phyloP scores from a whole-genome alignment of 2,329 filamentous ascomycete species.

The Byssochlamys sp. region DNA sequence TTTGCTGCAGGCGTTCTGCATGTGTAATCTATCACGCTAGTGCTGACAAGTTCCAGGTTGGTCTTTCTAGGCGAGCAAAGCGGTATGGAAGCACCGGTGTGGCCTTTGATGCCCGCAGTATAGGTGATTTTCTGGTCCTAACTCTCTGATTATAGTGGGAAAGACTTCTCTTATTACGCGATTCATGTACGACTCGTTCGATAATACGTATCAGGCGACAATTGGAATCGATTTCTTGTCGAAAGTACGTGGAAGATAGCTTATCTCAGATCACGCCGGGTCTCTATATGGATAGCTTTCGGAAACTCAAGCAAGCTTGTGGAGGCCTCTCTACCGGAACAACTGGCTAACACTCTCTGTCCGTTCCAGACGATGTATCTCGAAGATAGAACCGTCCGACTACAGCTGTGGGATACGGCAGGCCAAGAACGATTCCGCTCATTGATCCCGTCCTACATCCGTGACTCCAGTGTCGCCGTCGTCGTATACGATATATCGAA shows the following conservation, averaged over 20 bases:
- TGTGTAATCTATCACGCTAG: conserved; percentile 4
- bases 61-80: conserved; percentile 98
- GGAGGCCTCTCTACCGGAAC: not conserved
- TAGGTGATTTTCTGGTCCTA: conserved; percentile 9
- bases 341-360: not conserved
- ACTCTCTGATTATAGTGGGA: conserved; percentile 55
- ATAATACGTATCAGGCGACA: conserved; percentile 98
- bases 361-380: conserved; percentile 83
- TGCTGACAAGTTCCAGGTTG: conserved; percentile 50
- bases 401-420: conserved; percentile 97
- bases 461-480: conserved; percentile 93
- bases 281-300: not conserved
- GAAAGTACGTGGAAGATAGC: conserved; percentile 54
- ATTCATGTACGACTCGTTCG: conserved; percentile 99
- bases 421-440: conserved; percentile 96
- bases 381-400: conserved; percentile 90
- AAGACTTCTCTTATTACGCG: conserved; percentile 97
- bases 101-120: conserved; percentile 3
- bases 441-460: conserved; percentile 94
- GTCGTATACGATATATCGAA: conserved; percentile 98
- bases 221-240: conserved; percentile 99
- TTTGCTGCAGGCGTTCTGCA: not conserved
- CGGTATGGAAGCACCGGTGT: conserved; percentile 51
- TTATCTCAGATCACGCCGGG: not conserved
- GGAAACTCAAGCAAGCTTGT: not conserved